These are phyloP conservation scores for Lachancea mirantina DNA, from an alignment of 805 yeast genomes.

Conservation along the genomic window DNA sequence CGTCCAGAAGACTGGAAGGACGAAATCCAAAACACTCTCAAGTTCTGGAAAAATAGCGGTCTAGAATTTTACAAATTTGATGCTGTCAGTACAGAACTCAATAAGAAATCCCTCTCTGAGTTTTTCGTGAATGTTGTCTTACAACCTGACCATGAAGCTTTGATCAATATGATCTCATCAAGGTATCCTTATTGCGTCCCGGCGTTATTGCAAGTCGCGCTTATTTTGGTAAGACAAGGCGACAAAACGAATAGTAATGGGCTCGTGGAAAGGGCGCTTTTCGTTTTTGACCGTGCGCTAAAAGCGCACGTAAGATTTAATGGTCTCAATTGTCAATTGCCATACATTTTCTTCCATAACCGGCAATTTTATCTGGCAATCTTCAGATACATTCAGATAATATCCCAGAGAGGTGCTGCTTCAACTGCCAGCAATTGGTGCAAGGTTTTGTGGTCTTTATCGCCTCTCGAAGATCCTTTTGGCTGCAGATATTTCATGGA, in stretches of 20 bases:
- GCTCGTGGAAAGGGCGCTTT: constrained; percentile 65
- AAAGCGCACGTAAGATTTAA: constrained; percentile 52
- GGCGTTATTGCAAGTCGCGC: constrained; percentile 71
- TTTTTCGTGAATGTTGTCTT: constrained; percentile 61
- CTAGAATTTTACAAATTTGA: constrained; percentile 52
- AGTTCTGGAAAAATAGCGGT: constrained; percentile 35
- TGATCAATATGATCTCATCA: constrained; percentile 48
- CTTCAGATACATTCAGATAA: constrained; percentile 60
- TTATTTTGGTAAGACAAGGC: constrained; percentile 69
- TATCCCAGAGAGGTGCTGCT: constrained; percentile 72
- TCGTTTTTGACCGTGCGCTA: constrained; percentile 71
- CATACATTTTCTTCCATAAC: constrained; percentile 67
- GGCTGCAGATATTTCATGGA: constrained; percentile 83
- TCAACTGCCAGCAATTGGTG: constrained; percentile 71
- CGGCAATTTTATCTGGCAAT: constrained; percentile 69
- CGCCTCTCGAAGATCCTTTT: constrained; percentile 75
- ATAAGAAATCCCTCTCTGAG: constrained; percentile 32
- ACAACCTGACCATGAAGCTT: constrained; percentile 72
- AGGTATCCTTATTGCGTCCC: constrained; percentile 68
- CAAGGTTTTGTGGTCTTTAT: constrained; percentile 58
- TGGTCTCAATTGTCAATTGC: constrained; percentile 53
- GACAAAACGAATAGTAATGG: constrained; percentile 64
- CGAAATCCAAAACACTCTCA: constrained; percentile 37
- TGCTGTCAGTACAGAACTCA: constrained; percentile 32
- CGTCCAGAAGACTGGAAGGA: constrained; percentile 44